These are phyloP conservation scores for Fusarium sororula DNA, from an alignment of 2,329 filamentous ascomycete species.

Conservation along the genomic window DNA sequence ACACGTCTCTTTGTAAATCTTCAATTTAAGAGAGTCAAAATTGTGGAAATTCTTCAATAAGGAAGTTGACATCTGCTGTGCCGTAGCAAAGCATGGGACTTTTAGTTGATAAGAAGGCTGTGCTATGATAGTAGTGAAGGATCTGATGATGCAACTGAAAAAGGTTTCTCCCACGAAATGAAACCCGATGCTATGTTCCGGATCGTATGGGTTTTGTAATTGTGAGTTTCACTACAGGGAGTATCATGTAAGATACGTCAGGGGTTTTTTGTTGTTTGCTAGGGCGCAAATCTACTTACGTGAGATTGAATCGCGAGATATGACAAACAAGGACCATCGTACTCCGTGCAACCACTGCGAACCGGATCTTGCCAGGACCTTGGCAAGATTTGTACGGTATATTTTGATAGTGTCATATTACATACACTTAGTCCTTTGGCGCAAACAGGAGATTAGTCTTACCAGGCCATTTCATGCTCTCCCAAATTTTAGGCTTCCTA, in stretches of 20 bases:
- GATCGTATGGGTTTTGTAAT: not conserved
- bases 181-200: not conserved
- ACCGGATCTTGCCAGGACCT: not conserved
- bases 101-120: constrained; percentile 17
- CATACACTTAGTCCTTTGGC: not conserved
- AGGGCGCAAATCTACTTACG: not conserved
- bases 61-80: constrained; percentile 14
- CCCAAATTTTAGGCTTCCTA: not conserved
- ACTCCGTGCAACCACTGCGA: not conserved
- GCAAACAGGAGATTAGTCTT: not conserved
- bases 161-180: not conserved
- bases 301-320: not conserved
- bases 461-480: not conserved
- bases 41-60: not conserved
- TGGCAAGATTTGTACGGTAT: not conserved
- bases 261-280: not conserved
- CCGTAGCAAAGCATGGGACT: constrained; percentile 12
- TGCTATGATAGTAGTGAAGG: not conserved
- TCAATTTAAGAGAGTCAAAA: not conserved
- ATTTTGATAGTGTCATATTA: not conserved
- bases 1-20: not conserved
- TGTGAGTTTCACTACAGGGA: not conserved
- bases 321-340: not conserved
- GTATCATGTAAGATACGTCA: not conserved
- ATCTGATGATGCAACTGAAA: not conserved